Conservation (phyloP, 169 alveolate genomes). For the Cryptosporidium sp. region DNA sequence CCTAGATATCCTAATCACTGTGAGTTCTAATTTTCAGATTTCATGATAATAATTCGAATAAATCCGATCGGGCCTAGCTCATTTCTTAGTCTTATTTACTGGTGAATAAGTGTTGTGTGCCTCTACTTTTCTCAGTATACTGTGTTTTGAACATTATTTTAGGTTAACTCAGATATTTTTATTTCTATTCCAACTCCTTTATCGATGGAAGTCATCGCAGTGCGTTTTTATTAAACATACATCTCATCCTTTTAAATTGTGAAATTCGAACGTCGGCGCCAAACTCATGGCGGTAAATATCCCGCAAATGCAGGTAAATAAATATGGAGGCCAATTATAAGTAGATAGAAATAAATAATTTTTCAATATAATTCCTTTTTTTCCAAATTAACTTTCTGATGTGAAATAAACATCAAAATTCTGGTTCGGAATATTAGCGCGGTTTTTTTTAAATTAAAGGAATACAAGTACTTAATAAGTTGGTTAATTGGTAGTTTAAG, state of each 20-base stretch:
- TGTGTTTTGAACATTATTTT: too few relatives aligned
- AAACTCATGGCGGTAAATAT: not conserved
- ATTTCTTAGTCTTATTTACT: not conserved
- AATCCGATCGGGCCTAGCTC: not conserved
- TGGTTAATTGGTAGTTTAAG: not conserved
- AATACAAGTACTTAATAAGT: not conserved
- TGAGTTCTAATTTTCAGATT: constrained; percentile 87
- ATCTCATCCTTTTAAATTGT: not conserved
- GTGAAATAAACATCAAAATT: not conserved
- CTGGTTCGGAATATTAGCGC: not conserved
- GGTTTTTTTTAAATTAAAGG: not conserved
- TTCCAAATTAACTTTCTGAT: not conserved
- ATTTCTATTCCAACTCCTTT: not conserved
- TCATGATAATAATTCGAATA: not conserved
- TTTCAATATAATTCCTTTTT: not conserved
- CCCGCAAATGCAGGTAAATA: constrained; percentile 35
- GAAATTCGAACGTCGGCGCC: not conserved
- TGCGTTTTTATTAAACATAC: not conserved
- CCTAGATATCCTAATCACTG: constrained; percentile 98
- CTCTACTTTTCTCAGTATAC: not conserved
- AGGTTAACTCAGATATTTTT: not conserved
- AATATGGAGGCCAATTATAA: constrained; percentile 3
- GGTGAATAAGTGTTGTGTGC: not conserved
- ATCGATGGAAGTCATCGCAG: not conserved
- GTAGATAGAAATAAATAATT: not conserved